A percentile compares a stretch with the other conserved stretches of the same genome.
Evolutionary conservation across 768 basidiomycete species (phyloP).

Genomic region (Lanmaoa pseudosensibilis): DNA sequence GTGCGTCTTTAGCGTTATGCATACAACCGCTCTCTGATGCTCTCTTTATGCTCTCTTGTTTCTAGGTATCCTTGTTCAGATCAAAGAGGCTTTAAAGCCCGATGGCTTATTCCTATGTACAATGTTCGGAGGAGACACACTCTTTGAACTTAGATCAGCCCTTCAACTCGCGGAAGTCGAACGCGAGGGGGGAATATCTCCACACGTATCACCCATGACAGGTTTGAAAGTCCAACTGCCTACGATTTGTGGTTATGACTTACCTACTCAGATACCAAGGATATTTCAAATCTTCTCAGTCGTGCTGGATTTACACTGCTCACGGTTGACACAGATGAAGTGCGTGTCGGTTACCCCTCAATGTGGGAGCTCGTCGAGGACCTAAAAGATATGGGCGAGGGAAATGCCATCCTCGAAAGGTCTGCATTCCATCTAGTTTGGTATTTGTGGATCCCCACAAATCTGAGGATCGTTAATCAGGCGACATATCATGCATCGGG

Average conservation of each 20-base stretch:
- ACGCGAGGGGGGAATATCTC: conserved; percentile 94
- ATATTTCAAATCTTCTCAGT: conserved; percentile 88
- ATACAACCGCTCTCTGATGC: background rate
- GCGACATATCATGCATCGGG: conserved; percentile 68
- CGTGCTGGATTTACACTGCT: conserved; percentile 92
- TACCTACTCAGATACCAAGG: conserved; percentile 69
- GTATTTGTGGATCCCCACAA: background rate
- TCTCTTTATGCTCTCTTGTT: background rate
- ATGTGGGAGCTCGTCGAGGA: conserved; percentile 97
- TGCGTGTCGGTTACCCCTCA: conserved; percentile 85
- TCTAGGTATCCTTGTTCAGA: conserved; percentile 80
- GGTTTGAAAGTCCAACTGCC: conserved; percentile 45
- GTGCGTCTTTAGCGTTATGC: conserved; percentile 41
- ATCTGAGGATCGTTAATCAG: conserved; percentile 36
- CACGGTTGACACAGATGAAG: conserved; percentile 94
- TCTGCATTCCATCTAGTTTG: conserved; percentile 31
- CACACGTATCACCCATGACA: conserved; percentile 96
- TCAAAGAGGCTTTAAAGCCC: conserved; percentile 77
- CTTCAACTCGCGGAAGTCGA: conserved; percentile 93
- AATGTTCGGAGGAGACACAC: conserved; percentile 92
- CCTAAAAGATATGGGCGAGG: conserved; percentile 94
- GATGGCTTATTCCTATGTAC: conserved; percentile 95
- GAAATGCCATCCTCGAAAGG: conserved; percentile 87
- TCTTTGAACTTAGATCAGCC: conserved; percentile 94
- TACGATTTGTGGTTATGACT: conserved; percentile 4